Evolutionary conservation across 1,139 yeast genomes (phyloP).

Genomic region (Meyerozyma carpophila): DNA sequence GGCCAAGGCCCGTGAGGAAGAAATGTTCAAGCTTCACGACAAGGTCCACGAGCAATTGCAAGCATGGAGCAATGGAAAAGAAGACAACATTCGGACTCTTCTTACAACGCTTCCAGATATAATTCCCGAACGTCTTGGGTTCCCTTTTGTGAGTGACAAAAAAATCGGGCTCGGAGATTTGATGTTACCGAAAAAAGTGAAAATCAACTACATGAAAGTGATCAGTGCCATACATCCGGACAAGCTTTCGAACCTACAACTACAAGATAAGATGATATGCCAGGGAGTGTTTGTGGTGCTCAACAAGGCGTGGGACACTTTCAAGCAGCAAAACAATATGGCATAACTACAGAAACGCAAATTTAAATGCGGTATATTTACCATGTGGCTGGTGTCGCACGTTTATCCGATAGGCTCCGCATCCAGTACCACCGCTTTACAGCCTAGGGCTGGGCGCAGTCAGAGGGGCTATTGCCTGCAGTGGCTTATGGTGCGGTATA

Average conservation of each 20-base stretch:
- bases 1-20: constrained; percentile 49
- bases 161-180: constrained; percentile 57
- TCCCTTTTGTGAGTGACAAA: constrained; percentile 35
- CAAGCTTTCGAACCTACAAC: constrained; percentile 53
- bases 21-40: constrained; percentile 57
- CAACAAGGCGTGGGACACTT: constrained; percentile 88
- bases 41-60: constrained; percentile 49
- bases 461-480: not conserved
- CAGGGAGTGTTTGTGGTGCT: constrained; percentile 79
- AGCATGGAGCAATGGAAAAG: constrained; percentile 70
- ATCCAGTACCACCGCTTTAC: not conserved
- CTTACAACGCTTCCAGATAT: constrained; percentile 61
- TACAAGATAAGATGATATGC: constrained; percentile 80
- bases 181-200: constrained; percentile 88
- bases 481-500: no score
- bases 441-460: not conserved
- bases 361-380: not conserved
- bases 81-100: constrained; percentile 70
- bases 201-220: constrained; percentile 84
- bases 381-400: not conserved
- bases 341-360: not conserved
- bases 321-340: constrained; percentile 49
- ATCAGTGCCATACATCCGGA: constrained; percentile 94
- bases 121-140: constrained; percentile 58
- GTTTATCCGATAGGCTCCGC: not conserved